Percentiles rank a stretch among this genome's conserved stretches.
phyloP scores from a whole-genome alignment of 2,329 filamentous ascomycete genomes.

The Fonsecaea nubica region DNA sequence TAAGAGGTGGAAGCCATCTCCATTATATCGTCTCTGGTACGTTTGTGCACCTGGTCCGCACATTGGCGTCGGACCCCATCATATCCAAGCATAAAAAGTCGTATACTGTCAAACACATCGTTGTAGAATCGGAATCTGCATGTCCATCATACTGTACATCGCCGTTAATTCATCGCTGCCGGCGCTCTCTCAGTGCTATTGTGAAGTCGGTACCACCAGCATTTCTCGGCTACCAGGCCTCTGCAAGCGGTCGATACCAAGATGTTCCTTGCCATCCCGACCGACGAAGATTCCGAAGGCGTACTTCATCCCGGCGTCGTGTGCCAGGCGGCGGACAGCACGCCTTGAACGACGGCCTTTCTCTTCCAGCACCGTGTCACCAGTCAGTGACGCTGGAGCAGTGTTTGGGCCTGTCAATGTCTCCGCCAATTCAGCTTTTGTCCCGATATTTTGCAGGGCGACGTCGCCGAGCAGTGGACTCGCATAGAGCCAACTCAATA shows the following conservation, averaged over 20 bases:
- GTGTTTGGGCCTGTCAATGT: constrained; percentile 63
- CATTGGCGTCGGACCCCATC: background rate
- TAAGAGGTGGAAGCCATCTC: background rate
- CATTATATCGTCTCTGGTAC: background rate
- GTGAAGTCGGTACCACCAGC: constrained; percentile 48
- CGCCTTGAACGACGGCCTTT: constrained; percentile 41
- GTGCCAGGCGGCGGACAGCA: constrained; percentile 32
- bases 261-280: constrained; percentile 64
- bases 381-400: constrained; percentile 49
- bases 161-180: background rate
- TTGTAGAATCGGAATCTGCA: background rate
- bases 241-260: constrained; percentile 64
- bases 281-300: constrained; percentile 65
- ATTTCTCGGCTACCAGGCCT: constrained; percentile 52
- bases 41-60: background rate
- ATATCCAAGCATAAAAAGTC: constrained; percentile 4
- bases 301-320: constrained; percentile 50
- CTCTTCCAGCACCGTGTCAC: constrained; percentile 43
- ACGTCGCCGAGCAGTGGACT: constrained; percentile 74
- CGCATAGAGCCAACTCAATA: constrained; percentile 77
- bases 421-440: constrained; percentile 71
- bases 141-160: constrained; percentile 6
- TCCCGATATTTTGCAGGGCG: constrained; percentile 71
- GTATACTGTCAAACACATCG: background rate
- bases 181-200: background rate